Conservation (phyloP, 495 filamentous ascomycete species). For the Neurospora africana region DNA sequence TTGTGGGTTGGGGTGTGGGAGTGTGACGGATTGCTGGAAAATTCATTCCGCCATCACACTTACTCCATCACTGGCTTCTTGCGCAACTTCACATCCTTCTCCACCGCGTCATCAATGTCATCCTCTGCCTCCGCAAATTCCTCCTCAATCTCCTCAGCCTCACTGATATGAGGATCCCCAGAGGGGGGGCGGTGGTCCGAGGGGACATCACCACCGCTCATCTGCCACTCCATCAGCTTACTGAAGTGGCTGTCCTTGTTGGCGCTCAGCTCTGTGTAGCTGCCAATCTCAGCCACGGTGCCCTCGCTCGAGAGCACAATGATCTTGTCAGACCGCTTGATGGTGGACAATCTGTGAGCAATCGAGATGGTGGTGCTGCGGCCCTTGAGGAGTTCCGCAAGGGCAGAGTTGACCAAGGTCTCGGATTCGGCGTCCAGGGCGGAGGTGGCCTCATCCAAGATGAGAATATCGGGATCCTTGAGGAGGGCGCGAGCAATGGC, state of each 20-base stretch:
- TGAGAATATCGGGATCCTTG: conserved; percentile 92
- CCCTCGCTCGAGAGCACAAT: conserved; percentile 80
- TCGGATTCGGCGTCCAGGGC: conserved; percentile 97
- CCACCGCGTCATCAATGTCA: conserved; percentile 22
- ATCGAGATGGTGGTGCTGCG: conserved; percentile 95
- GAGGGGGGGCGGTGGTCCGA: conserved; percentile 9
- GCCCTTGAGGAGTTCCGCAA: conserved; percentile 67
- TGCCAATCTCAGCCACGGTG: conserved; percentile 79
- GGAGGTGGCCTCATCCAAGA: conserved; percentile 88
- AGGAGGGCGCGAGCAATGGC: conserved; percentile 91
- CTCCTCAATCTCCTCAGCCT: conserved; percentile 35
- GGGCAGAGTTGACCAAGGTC: conserved; percentile 84
- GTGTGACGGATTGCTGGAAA: background rate
- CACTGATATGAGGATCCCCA: conserved; percentile 25
- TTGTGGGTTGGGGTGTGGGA: background rate
- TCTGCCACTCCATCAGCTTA: conserved; percentile 97
- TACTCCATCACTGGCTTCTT: conserved; percentile 5
- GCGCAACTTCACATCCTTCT: conserved; percentile 3
- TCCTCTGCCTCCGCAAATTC: conserved; percentile 28
- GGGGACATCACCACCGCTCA: conserved; percentile 65
- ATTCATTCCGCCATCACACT: conserved; percentile 1
- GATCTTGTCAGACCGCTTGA: conserved; percentile 87
- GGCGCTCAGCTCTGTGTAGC: conserved; percentile 63
- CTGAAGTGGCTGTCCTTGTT: conserved; percentile 74
- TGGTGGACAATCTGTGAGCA: conserved; percentile 87